Base-by-base conservation (phyloP, 2,329 filamentous ascomycete species). In the Bertia moriformis region DNA sequence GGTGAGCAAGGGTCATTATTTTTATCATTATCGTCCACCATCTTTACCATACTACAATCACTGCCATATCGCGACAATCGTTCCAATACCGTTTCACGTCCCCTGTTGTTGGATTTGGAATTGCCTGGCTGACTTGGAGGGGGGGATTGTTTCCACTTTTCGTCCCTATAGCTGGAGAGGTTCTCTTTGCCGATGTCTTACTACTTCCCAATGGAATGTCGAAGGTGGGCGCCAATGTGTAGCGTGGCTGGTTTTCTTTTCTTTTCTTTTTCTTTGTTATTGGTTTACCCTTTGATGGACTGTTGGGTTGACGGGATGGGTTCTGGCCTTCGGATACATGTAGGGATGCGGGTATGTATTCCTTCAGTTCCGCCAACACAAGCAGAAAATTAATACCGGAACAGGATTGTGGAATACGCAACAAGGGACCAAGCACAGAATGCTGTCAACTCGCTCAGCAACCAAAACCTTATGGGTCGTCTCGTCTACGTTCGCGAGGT, bases 181-280 rank as follows among this genome's bases (percentile, higher is more conserved):
- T 98, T 63, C 78, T 96, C 69, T 98, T 94, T 70, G 91, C 91
- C 71, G 91, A 98, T 75, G 91, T 98, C 60, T 80, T 98, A 67
- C 74, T 94, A 65, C 87, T 98, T 81, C 91, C 91, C 59, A 98
- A 98, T 76, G 91, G 91, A 88, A 98, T 98, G 91, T 96, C 89
- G 85, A 98, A 98, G 89, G 89, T 96, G 88, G 86, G 85, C 87
- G 78, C 80, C 73, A 83, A 83, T 71, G 78, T 69, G 73, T 88
- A 82, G 83, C 75, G 65, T 79, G 82, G 81, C 77, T 84, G 84
- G 83, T 75, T 77, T n/a, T n/a, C 76, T 66, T 78, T 69, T 69
- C 69, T 67, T 77, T 72, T 72, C 62, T 68, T 63, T 61, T 66
- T 57, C 56, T 57, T 58, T 56, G 44, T 40, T 47, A 56, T 58